Evolutionary conservation across 2,329 filamentous ascomycete species (phyloP), one percentile per base, ranked within the genome.

Genomic region (Trichoderma hamatum): DNA sequence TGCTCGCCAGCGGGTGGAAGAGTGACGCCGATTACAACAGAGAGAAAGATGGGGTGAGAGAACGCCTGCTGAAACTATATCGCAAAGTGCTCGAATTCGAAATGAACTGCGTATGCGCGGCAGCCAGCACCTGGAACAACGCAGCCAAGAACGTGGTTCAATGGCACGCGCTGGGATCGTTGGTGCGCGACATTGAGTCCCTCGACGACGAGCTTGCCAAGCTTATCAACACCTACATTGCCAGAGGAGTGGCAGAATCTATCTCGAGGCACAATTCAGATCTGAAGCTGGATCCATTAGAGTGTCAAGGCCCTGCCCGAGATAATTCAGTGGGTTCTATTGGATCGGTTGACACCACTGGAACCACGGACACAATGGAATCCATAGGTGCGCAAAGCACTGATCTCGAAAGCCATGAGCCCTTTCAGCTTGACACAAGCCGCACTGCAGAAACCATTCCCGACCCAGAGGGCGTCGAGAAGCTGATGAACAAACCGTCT

Each of bases 41-140:
- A 9, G 70, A 74, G 7, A 71, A 74, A n/a, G 68, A 72, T 2
- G 64, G 72, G 3, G 54, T 72, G 6, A 74, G 71, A 3, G 76
- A 76, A 11, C 69, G 68, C 10, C 67, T 80, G 11, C 26, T 76
- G 1, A 71, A 71, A 5, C 70, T 80, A 6, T 79, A 78, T 71
- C 75, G 77, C 24, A 73, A 71, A 16, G 73, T 80, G 5, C 74
- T 81, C 30, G 79, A 81, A 68, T 77, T 79, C 64, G 78, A 81
- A 72, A 81, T 81, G 79, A 80, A 80, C 64, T 78, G 77, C 72
- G 76, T 81, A 11, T 81, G 79, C 69, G 79, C 79, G 6, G 73
- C 78, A 19, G 79, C 78, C 3, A 78, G 77, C 69, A 74, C 76
- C 13, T 80, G 78, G 78, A 80, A 80, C 59, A 73, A 75, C 30